Evolutionary conservation across 2,329 filamentous ascomycete species (phyloP).

Genomic region (Sporothrix inflata): DNA sequence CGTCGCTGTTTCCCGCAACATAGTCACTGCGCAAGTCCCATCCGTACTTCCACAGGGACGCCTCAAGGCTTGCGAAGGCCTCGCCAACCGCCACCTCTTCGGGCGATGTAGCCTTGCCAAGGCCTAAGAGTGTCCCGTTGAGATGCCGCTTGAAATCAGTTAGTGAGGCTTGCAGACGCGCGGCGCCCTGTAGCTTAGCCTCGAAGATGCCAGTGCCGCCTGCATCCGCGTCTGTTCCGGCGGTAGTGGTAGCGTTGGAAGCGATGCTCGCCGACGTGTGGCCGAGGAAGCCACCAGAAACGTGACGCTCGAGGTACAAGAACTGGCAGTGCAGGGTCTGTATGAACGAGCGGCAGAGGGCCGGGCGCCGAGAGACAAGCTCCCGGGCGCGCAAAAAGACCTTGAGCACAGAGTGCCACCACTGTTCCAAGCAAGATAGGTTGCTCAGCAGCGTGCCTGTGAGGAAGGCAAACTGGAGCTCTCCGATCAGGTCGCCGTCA

Average conservation of each 20-base stretch:
- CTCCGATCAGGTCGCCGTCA: constrained; percentile 56
- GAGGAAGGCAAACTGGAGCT: constrained; percentile 64
- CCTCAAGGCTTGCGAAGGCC: constrained; percentile 55
- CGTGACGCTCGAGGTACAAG: constrained; percentile 53
- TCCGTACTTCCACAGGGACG: constrained; percentile 51
- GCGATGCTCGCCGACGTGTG: constrained; percentile 38
- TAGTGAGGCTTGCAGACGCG: constrained; percentile 51
- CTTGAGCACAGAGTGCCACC: constrained; percentile 59
- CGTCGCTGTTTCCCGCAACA: constrained; percentile 42
- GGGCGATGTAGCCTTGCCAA: constrained; percentile 42
- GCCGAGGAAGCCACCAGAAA: constrained; percentile 44
- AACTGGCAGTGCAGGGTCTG: constrained; percentile 59
- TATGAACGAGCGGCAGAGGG: constrained; percentile 52
- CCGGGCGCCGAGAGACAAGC: constrained; percentile 49
- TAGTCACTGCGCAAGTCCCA: constrained; percentile 61
- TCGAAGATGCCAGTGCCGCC: constrained; percentile 40
- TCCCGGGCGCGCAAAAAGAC: constrained; percentile 55
- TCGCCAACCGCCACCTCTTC: constrained; percentile 51
- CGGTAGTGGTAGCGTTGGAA: background rate
- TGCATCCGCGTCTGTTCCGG: constrained; percentile 29
- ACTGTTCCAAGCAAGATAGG: constrained; percentile 63
- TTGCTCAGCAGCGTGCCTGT: constrained; percentile 62
- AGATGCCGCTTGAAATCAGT: constrained; percentile 59
- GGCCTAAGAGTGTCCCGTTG: constrained; percentile 49
- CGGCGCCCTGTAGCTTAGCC: constrained; percentile 41